Percentiles rank a stretch among this genome's conserved stretches.
phyloP scores from a whole-genome alignment of 2,329 filamentous ascomycete genomes.

The Fusarium cyanostomum region DNA sequence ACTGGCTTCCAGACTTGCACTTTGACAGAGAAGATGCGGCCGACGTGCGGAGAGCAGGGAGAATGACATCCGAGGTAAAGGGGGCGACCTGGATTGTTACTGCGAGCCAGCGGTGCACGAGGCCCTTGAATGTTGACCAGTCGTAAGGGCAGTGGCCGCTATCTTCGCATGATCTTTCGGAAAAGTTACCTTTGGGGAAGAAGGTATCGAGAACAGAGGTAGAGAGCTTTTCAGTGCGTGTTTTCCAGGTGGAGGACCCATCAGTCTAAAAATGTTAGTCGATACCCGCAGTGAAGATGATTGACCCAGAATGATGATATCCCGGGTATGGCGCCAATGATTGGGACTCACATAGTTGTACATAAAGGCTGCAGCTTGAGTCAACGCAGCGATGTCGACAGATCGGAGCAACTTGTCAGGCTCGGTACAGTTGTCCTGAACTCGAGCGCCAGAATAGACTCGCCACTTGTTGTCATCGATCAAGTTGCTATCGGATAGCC shows the following conservation, averaged over 20 bases:
- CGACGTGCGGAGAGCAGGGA: slow-evolving; percentile 64
- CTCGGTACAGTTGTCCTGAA: slow-evolving; percentile 65
- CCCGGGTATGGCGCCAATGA: not conserved
- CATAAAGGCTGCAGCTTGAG: slow-evolving; percentile 72
- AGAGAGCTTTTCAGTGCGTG: slow-evolving; percentile 63
- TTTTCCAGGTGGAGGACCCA: slow-evolving; percentile 57
- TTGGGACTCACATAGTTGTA: slow-evolving; percentile 65
- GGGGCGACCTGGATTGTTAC: slow-evolving; percentile 69
- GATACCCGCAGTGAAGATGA: slow-evolving; percentile 19
- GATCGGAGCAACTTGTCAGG: slow-evolving; percentile 71
- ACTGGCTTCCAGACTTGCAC: not conserved
- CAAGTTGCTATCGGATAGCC: slow-evolving; percentile 62
- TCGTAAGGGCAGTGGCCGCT: slow-evolving; percentile 71
- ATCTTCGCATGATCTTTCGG: slow-evolving; percentile 71
- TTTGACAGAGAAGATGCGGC: slow-evolving; percentile 33
- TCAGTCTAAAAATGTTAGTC: not conserved
- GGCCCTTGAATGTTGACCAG: slow-evolving; percentile 76
- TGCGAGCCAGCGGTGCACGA: slow-evolving; percentile 71
- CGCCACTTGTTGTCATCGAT: slow-evolving; percentile 68
- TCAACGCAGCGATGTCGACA: slow-evolving; percentile 69
- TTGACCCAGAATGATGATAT: not conserved
- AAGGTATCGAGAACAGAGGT: slow-evolving; percentile 58
- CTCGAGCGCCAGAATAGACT: slow-evolving; percentile 70
- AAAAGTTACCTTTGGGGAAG: slow-evolving; percentile 65
- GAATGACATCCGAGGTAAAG: slow-evolving; percentile 62